These are phyloP conservation scores for Fusarium buharicum DNA, from an alignment of 2,329 filamentous ascomycete species.

Conservation along the genomic window DNA sequence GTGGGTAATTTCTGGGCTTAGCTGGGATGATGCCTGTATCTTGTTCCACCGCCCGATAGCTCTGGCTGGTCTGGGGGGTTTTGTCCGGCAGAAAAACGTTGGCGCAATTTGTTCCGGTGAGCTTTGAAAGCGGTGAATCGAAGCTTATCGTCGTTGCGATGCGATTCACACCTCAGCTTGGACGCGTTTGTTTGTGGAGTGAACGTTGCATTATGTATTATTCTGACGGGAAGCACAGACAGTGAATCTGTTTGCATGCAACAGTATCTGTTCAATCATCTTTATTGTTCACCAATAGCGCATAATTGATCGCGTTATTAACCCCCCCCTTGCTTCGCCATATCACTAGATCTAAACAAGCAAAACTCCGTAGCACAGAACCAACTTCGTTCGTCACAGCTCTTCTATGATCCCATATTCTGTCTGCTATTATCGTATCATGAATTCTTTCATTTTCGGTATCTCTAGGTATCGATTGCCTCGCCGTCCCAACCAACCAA, in stretches of 20 bases:
- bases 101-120: slow-evolving; percentile 13
- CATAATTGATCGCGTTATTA: too few species aligned
- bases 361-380: neutral
- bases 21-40: slow-evolving; percentile 13
- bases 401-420: neutral
- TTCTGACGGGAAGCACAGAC: slow-evolving; percentile 13
- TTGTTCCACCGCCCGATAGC: slow-evolving; percentile 30
- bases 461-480: slow-evolving; percentile 24
- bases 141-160: slow-evolving; percentile 8
- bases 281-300: neutral
- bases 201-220: slow-evolving; percentile 4
- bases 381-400: neutral
- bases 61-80: neutral
- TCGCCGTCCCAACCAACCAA: slow-evolving; percentile 20
- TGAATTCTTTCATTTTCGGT: slow-evolving; percentile 19
- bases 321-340: neutral
- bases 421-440: neutral
- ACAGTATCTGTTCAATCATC: neutral
- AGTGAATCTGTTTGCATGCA: neutral
- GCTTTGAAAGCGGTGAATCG: slow-evolving; percentile 28
- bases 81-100: slow-evolving; percentile 30
- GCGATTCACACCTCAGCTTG: slow-evolving; percentile 5
- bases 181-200: slow-evolving; percentile 9
- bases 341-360: neutral
- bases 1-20: slow-evolving; percentile 9